Evolutionary conservation across 169 alveolate species (phyloP).

Genomic region (Plasmodium berghei): DNA sequence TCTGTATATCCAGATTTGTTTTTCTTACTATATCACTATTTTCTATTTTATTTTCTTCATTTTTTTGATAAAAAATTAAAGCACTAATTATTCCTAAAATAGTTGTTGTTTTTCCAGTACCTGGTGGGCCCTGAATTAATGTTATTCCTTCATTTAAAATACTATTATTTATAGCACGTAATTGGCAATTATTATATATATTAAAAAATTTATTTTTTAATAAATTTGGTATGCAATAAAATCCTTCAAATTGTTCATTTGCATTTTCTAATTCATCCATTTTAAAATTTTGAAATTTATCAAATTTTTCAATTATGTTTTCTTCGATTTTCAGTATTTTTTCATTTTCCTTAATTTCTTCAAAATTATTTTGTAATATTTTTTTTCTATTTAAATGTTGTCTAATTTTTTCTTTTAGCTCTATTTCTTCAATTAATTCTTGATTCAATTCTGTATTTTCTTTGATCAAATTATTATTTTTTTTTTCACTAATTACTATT

Average conservation of each 20-base stretch:
- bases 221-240: slow-evolving; percentile 75
- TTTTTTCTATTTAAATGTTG: neutral
- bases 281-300: neutral
- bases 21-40: neutral
- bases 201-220: slow-evolving; percentile 76
- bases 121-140: slow-evolving; percentile 98
- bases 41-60: neutral
- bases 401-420: neutral
- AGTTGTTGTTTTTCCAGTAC: slow-evolving; percentile 98
- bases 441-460: neutral
- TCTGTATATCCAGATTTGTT: neutral
- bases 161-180: slow-evolving; percentile 83
- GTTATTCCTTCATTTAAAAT: slow-evolving; percentile 89
- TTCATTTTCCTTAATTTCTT: neutral
- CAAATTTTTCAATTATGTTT: neutral
- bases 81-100: slow-evolving; percentile 94
- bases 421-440: neutral
- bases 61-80: slow-evolving; percentile 76
- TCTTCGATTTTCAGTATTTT: neutral
- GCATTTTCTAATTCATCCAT: neutral
- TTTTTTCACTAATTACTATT: neutral
- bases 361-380: neutral
- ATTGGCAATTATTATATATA: slow-evolving; percentile 81
- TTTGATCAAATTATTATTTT: neutral
- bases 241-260: slow-evolving; percentile 28